phyloP scores from a whole-genome alignment of 345 rosid species.

The Syzygium aqueum region DNA sequence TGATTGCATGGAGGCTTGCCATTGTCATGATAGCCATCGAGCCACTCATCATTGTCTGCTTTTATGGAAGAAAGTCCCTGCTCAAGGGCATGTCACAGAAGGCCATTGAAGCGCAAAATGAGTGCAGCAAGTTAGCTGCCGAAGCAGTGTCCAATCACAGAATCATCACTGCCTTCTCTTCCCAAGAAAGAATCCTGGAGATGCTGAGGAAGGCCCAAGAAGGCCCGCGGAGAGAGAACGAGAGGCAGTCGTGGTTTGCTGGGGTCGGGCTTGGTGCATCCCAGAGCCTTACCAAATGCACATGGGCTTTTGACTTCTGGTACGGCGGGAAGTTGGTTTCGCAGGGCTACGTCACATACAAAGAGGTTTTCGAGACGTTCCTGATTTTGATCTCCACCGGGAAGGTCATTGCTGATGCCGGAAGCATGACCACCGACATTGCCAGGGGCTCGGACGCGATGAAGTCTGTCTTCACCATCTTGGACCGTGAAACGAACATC shows the following conservation, averaged over 20 bases:
- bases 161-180: background rate
- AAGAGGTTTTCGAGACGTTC: background rate
- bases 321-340: background rate
- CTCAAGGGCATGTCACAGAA: background rate
- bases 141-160: background rate
- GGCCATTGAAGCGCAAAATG: background rate
- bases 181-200: background rate
- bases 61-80: background rate
- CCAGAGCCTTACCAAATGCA: background rate
- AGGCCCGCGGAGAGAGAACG: background rate
- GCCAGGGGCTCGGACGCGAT: background rate
- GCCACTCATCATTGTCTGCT: background rate
- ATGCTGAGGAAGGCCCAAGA: background rate
- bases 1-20: constrained; percentile 6
- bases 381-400: background rate
- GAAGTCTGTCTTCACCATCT: background rate
- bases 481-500: background rate
- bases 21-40: background rate
- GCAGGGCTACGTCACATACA: background rate
- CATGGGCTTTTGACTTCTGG: background rate
- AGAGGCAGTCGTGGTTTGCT: constrained; percentile 1
- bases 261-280: background rate
- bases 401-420: background rate
- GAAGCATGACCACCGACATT: constrained; percentile 4
- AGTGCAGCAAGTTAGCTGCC: background rate